Percentiles rank a stretch among this genome's conserved stretches.
These are phyloP conservation scores for Umbelopsis ramanniana DNA, from an alignment of 192 early-diverging fungal genomes.

Conservation along the genomic window DNA sequence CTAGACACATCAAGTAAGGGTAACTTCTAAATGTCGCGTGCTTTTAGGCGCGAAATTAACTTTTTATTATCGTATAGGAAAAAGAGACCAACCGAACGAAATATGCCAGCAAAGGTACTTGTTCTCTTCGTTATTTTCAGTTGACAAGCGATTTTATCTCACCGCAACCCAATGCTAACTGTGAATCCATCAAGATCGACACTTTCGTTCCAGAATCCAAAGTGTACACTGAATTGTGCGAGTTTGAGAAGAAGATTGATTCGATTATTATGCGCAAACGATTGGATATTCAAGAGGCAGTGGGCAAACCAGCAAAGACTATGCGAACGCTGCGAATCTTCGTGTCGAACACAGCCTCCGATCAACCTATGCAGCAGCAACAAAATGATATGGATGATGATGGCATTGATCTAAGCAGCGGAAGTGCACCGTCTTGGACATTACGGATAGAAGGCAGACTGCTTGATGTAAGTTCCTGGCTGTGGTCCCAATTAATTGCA, in stretches of 20 bases:
- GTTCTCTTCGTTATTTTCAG: not conserved
- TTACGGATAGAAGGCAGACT: constrained; percentile 88
- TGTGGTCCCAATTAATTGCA: not conserved
- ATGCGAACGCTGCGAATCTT: constrained; percentile 89
- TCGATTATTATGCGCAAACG: constrained; percentile 89
- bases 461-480: constrained; percentile 60
- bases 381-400: constrained; percentile 49
- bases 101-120: constrained; percentile 27
- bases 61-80: not conserved
- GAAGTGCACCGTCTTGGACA: constrained; percentile 84
- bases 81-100: constrained; percentile 31
- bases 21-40: not conserved
- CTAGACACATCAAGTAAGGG: constrained; percentile 11
- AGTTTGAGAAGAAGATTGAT: constrained; percentile 89
- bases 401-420: constrained; percentile 50
- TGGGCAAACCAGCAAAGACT: constrained; percentile 73
- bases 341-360: constrained; percentile 83
- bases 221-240: constrained; percentile 82
- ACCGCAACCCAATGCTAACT: not conserved
- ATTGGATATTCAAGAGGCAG: constrained; percentile 85
- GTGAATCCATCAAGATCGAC: constrained; percentile 69
- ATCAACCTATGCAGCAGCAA: constrained; percentile 61
- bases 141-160: too few relatives aligned
- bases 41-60: not conserved
- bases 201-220: constrained; percentile 90